phyloP scores from a whole-genome alignment of 768 basidiomycete genomes.

The Crassisporium funariophilum region DNA sequence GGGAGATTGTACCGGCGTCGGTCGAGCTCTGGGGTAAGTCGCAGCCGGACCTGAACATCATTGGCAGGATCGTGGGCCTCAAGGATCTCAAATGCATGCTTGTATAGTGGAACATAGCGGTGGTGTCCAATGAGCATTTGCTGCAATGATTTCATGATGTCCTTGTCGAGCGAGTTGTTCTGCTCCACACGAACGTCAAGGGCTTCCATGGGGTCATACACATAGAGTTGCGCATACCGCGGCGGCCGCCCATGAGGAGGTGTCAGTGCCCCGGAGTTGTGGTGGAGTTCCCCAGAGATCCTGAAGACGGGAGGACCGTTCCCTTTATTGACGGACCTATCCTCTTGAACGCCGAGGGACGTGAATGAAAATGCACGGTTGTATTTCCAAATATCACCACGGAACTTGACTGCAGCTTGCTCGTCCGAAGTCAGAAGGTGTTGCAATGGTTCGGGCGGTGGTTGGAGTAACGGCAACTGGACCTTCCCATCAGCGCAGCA shows the following conservation, averaged over 20 bases:
- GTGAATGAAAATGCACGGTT: slow-evolving; percentile 45
- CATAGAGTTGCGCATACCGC: slow-evolving; percentile 41
- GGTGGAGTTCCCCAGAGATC: slow-evolving; percentile 38
- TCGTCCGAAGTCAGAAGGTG: slow-evolving; percentile 18
- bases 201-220: slow-evolving; percentile 38
- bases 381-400: slow-evolving; percentile 42
- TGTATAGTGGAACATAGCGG: slow-evolving; percentile 31
- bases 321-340: slow-evolving; percentile 26
- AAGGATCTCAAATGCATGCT: slow-evolving; percentile 35
- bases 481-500: slow-evolving; percentile 42
- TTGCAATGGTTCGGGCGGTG: slow-evolving; percentile 25
- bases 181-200: slow-evolving; percentile 25
- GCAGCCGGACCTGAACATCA: slow-evolving; percentile 22
- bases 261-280: slow-evolving; percentile 34
- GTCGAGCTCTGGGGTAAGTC: slow-evolving; percentile 27
- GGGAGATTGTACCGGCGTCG: slow-evolving; percentile 21
- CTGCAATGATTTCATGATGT: slow-evolving; percentile 27
- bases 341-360: slow-evolving; percentile 33
- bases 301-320: slow-evolving; percentile 30
- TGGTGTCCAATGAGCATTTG: slow-evolving; percentile 18
- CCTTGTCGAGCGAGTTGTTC: slow-evolving; percentile 24
- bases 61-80: slow-evolving; percentile 17
- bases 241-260: slow-evolving; percentile 24
- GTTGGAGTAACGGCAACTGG: slow-evolving; percentile 20
- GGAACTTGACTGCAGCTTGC: slow-evolving; percentile 21